phyloP scores from a whole-genome alignment of 495 filamentous ascomycete genomes.

The Talaromyces trachyspermus region DNA sequence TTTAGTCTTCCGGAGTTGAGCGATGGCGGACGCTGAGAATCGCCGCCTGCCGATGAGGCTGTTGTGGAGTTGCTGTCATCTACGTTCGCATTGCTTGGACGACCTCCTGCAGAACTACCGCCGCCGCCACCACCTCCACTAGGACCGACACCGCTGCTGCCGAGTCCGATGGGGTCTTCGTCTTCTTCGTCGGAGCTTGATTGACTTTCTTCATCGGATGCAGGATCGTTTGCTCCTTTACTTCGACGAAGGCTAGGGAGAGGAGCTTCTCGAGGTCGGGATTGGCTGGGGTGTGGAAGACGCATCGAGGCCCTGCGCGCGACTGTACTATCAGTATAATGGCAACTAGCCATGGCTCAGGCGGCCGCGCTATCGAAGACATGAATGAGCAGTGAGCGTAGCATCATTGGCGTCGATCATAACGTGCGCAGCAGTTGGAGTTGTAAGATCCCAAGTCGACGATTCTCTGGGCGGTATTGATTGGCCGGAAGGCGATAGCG shows the following conservation, averaged over 20 bases:
- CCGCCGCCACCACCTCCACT: conserved; percentile 3
- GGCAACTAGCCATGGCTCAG: conserved; percentile 63
- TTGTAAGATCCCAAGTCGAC: too few species aligned
- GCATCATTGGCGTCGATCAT: conserved; percentile 2
- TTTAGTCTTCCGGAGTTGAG: conserved; percentile 32
- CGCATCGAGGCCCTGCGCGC: conserved; percentile 71
- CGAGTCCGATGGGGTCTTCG: conserved; percentile 25
- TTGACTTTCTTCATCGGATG: conserved; percentile 40
- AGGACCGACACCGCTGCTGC: too few species aligned
- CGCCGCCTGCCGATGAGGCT: conserved; percentile 24
- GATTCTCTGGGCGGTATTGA: too few species aligned
- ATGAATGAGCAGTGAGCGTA: conserved; percentile 18
- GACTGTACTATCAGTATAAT: conserved; percentile 75
- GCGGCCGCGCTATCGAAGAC: conserved; percentile 43
- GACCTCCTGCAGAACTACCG: conserved; percentile 15
- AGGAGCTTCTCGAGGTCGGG: conserved; percentile 42
- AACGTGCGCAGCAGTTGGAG: background rate
- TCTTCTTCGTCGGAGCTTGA: conserved; percentile 46
- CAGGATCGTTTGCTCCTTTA: conserved; percentile 30
- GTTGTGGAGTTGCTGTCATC: conserved; percentile 25
- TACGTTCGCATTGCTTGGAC: conserved; percentile 32
- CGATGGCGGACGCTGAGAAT: conserved; percentile 33
- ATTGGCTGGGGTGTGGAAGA: conserved; percentile 83
- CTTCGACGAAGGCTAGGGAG: conserved; percentile 27
- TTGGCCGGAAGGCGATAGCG: too few species aligned